Evolutionary conservation across 2,329 filamentous ascomycete species (phyloP).

Genomic region (Onygenales sp.): DNA sequence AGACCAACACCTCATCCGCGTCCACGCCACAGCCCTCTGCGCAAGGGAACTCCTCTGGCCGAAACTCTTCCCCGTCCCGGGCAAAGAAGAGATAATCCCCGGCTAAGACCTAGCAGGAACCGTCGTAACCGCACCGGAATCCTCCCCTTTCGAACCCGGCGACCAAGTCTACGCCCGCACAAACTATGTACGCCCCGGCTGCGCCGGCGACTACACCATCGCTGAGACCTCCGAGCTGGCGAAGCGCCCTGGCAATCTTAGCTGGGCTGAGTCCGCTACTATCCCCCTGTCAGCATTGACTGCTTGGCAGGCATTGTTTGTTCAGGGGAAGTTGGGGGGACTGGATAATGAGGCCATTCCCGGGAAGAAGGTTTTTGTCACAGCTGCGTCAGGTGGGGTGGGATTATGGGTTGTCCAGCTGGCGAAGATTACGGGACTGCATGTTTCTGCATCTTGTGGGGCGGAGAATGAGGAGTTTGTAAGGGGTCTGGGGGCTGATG

Average conservation of each 20-base stretch:
- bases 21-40: conserved; percentile 31
- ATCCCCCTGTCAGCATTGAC: conserved; percentile 34
- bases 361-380: conserved; percentile 34
- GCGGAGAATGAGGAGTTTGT: conserved; percentile 31
- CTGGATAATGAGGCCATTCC: conserved; percentile 11
- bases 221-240: conserved; percentile 28
- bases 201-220: conserved; percentile 29
- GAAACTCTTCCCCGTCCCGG: conserved; percentile 17
- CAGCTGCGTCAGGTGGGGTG: conserved; percentile 36
- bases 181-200: conserved; percentile 26
- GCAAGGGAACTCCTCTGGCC: conserved; percentile 38
- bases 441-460: conserved; percentile 33
- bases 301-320: conserved; percentile 38
- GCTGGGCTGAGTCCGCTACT: conserved; percentile 28
- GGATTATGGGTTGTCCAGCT: conserved; percentile 33
- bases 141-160: conserved; percentile 30
- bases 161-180: conserved; percentile 31
- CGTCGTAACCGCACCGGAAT: conserved; percentile 25
- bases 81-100: conserved; percentile 23
- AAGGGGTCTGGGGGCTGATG: conserved; percentile 29
- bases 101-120: conserved; percentile 36
- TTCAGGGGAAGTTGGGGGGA: conserved; percentile 20
- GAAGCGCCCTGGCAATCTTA: conserved; percentile 23
- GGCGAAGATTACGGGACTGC: conserved; percentile 23
- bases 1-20: conserved; percentile 31